Evolutionary conservation across 352 stramenopile species (phyloP), one percentile per base, ranked within the genome.

Genomic region (Peronospora belbahrii): DNA sequence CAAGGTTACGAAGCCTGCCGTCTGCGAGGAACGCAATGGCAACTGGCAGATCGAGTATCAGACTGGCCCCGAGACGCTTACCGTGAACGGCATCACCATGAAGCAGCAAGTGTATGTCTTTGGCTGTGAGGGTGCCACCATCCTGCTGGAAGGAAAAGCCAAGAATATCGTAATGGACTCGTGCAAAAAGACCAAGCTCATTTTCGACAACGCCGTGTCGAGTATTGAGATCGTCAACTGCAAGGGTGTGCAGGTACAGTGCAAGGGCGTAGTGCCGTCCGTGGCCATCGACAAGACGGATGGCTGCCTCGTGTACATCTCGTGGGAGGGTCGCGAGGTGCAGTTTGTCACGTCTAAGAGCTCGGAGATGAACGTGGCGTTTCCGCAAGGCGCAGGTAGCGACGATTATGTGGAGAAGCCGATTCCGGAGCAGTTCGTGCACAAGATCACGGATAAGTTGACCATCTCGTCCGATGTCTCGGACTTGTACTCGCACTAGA

Each of bases 251-350:
- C 91, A 98, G 60, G 74, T 98, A 28, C 95, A 98, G 66, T 84
- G 80, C 52, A 95, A 92, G 52, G 90, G 88, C 45, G 69, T 80
- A 24, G 96, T 97, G 51, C 94, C 95, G 14, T 96, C 85, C 20
- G 93, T 99, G 48, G 88, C 91, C 4, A 98, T 99, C 69, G 96
- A 99, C 80, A 99, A 99, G 80, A 98, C 95, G 24, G 94, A 99
- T 67, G 95, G 95, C 48, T 96, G 94, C 53, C 73, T 98, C 31
- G 80, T 98, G 39, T 97, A 97, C 69, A 74, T 99, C 44, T 96
- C 87, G 64, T 88, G 94, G 70, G 85, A 97, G 53, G 86, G 77
- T 19, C 70, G 94, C 23, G 65, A 83, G 38, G 74, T 84, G 55
- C 76, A 84, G 58, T 88, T 99, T 49, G 86, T 96, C 8, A 98